Conservation (phyloP, 176 grass and related monocot genomes). For the Hsuehochloa calcarea region DNA sequence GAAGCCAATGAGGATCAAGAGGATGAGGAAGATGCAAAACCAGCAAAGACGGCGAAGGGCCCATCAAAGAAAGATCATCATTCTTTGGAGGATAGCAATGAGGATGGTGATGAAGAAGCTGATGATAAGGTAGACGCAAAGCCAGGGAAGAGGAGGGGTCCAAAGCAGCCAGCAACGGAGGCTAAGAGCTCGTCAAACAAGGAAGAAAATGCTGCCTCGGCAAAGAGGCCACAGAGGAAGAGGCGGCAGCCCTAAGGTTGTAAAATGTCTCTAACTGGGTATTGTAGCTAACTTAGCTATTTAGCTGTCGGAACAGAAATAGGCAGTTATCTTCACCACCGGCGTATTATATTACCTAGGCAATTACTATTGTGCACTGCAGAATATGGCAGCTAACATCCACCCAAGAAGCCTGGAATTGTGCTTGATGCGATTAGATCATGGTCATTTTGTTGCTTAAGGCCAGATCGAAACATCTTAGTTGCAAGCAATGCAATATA, state of each 20-base stretch:
- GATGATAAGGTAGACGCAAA: neutral
- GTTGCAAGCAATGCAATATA: too few relatives aligned
- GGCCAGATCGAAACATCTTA: too few relatives aligned
- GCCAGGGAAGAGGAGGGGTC: neutral
- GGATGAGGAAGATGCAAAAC: neutral
- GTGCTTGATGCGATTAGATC: too few relatives aligned
- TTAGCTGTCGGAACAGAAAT: too few relatives aligned
- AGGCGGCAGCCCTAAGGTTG: neutral
- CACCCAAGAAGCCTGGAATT: too few relatives aligned
- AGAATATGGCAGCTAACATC: too few relatives aligned
- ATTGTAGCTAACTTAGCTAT: too few relatives aligned
- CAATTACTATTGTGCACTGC: too few relatives aligned
- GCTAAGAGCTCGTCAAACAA: neutral
- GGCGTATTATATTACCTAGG: too few relatives aligned
- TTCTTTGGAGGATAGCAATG: neutral
- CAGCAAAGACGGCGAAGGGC: neutral
- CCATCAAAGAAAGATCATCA: neutral
- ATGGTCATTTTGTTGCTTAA: too few relatives aligned
- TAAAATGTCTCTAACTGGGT: too few relatives aligned
- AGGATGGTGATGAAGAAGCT: neutral
- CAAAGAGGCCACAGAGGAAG: constrained; percentile 29
- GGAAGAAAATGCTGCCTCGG: neutral
- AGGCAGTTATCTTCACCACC: too few relatives aligned
- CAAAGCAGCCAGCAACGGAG: neutral
- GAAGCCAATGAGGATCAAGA: neutral